phyloP scores from a whole-genome alignment of 1,284 basidiomycete genomes.

The Tylopilus microsporus region DNA sequence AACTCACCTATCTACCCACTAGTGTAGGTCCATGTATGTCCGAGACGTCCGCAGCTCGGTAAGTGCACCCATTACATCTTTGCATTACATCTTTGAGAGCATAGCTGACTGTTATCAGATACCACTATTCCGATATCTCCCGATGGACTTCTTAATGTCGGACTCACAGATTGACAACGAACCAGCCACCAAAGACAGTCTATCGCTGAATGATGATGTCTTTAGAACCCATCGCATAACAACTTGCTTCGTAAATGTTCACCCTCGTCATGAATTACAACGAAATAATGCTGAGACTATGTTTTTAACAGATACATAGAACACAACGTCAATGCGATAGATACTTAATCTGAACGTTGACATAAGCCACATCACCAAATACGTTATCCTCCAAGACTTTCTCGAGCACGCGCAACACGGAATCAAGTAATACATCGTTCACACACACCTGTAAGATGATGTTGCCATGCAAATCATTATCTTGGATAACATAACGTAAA shows the following conservation, averaged over 20 bases:
- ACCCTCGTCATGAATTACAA: background rate
- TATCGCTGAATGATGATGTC: no score
- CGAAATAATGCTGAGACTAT: background rate
- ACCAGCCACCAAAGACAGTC: background rate
- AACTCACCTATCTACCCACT: no score
- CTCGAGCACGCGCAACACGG: background rate
- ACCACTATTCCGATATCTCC: background rate
- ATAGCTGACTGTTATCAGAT: background rate
- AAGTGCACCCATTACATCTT: background rate
- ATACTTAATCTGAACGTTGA: background rate
- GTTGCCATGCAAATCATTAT: constrained; percentile 9
- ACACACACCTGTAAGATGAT: background rate
- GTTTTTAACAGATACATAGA: background rate
- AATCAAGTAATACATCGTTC: background rate
- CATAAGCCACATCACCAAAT: background rate
- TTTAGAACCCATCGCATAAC: background rate
- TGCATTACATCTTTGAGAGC: background rate
- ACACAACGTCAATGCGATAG: background rate
- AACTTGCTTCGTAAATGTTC: background rate
- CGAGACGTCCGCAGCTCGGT: no score
- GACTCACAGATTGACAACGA: background rate
- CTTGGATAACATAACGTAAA: background rate
- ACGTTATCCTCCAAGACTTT: background rate
- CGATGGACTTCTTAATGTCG: background rate
- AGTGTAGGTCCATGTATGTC: no score